Conservation (phyloP, 345 rosid species). For the Combretum micranthum region DNA sequence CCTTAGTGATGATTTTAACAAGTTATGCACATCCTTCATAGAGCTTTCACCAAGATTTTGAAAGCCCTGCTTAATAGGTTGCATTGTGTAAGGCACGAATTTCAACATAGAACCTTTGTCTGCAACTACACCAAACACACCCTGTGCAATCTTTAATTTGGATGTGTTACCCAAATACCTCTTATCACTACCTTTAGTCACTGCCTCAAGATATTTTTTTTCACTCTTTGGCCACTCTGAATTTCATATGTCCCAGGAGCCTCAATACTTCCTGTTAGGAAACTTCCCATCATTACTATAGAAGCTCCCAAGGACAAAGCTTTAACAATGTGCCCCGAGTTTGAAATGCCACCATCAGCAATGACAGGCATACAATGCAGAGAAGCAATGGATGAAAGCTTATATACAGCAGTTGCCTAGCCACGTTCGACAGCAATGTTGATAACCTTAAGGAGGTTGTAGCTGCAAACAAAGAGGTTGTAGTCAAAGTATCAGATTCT, state of each 20-base stretch:
- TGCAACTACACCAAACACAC: slow-evolving; percentile 91
- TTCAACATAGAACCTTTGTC: slow-evolving; percentile 89
- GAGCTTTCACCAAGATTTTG: slow-evolving; percentile 94
- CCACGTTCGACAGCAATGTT: too few relatives aligned
- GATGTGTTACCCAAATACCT: slow-evolving; percentile 82
- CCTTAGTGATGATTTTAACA: slow-evolving; percentile 62
- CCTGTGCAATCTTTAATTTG: slow-evolving; percentile 94
- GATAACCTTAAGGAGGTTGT: too few relatives aligned
- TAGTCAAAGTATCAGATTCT: slow-evolving; percentile 53
- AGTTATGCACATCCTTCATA: slow-evolving; percentile 61
- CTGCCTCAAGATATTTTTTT: slow-evolving; percentile 90
- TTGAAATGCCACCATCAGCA: slow-evolving; percentile 97
- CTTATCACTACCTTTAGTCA: slow-evolving; percentile 93
- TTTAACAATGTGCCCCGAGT: slow-evolving; percentile 92
- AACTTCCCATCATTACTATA: slow-evolving; percentile 95
- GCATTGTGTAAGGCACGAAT: slow-evolving; percentile 82
- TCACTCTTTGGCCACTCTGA: slow-evolving; percentile 53
- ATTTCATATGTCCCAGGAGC: slow-evolving; percentile 69
- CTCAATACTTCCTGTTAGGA: slow-evolving; percentile 89
- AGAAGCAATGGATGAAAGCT: slow-evolving; percentile 73
- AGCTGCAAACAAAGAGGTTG: too few relatives aligned
- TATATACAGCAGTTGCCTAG: slow-evolving; percentile 98
- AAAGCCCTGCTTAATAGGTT: slow-evolving; percentile 95
- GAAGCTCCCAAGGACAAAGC: slow-evolving; percentile 90
- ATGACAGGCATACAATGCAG: slow-evolving; percentile 71